These are phyloP conservation scores for Vinca major DNA, from an alignment of 305 asterid species.

Conservation along the genomic window DNA sequence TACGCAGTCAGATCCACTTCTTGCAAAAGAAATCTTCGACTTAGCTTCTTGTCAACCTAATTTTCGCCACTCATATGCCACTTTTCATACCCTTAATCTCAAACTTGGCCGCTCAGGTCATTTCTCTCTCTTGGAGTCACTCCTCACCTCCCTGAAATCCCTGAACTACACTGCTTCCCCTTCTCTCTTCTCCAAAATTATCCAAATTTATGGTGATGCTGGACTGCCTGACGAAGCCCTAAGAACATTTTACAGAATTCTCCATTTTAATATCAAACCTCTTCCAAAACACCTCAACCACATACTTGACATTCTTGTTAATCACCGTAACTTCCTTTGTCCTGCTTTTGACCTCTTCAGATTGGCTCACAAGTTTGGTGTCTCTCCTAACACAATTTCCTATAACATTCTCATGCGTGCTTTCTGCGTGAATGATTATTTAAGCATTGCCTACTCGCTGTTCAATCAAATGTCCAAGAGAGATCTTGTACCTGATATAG, in stretches of 20 bases:
- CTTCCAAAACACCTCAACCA: constrained; percentile 58
- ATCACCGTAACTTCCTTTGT: constrained; percentile 38
- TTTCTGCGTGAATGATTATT: constrained; percentile 54
- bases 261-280: constrained; percentile 70
- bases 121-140: constrained; percentile 52
- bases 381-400: constrained; percentile 50
- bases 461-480: constrained; percentile 71
- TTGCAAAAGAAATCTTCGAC: constrained; percentile 83
- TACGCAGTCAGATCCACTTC: constrained; percentile 71
- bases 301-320: constrained; percentile 64
- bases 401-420: constrained; percentile 83
- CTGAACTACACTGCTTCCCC: constrained; percentile 45
- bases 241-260: constrained; percentile 63
- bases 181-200: constrained; percentile 64
- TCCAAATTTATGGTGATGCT: constrained; percentile 70
- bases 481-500: constrained; percentile 65
- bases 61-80: constrained; percentile 56
- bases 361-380: constrained; percentile 58
- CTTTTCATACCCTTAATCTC: constrained; percentile 57
- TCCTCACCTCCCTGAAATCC: constrained; percentile 49
- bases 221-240: constrained; percentile 61
- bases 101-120: constrained; percentile 69
- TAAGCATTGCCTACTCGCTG: constrained; percentile 66
- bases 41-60: constrained; percentile 63
- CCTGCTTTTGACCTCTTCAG: constrained; percentile 76